A percentile compares a stretch with the other conserved stretches of the same genome.
These are phyloP conservation scores for Candida jianshihensis DNA, from an alignment of 805 yeast species.

Conservation along the genomic window DNA sequence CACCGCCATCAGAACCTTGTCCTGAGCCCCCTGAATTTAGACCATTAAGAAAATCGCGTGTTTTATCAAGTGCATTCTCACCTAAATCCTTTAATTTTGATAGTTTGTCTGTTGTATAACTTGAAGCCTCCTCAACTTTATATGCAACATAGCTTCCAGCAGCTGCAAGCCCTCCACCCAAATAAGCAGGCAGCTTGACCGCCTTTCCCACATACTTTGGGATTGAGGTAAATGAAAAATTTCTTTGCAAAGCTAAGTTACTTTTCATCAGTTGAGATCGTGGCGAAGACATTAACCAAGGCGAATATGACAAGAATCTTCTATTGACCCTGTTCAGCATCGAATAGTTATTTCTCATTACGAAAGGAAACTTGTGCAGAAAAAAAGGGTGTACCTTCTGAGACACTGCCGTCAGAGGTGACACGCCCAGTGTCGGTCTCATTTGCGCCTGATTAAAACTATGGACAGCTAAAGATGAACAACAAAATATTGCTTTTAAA, in stretches of 20 bases:
- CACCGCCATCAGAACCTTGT: constrained; percentile 13
- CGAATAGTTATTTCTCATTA: constrained; percentile 2
- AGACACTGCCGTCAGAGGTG: background rate
- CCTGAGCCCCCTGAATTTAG: constrained; percentile 17
- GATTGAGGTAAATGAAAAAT: constrained; percentile 25
- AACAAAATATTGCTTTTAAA: background rate
- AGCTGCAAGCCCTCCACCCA: constrained; percentile 91
- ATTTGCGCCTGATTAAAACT: no score
- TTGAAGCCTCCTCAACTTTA: constrained; percentile 82
- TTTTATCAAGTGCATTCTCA: constrained; percentile 40
- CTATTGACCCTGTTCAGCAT: background rate
- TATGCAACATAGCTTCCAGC: constrained; percentile 91
- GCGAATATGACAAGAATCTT: constrained; percentile 7
- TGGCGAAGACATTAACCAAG: constrained; percentile 4
- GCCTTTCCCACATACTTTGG: constrained; percentile 51
- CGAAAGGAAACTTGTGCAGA: background rate
- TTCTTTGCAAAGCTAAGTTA: constrained; percentile 1
- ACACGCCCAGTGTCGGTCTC: background rate
- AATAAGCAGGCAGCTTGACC: constrained; percentile 64
- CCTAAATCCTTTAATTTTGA: constrained; percentile 56
- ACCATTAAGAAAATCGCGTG: constrained; percentile 19
- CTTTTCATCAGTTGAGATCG: background rate
- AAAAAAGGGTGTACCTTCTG: background rate
- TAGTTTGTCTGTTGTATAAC: constrained; percentile 61
- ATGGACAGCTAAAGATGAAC: no score